phyloP scores from a whole-genome alignment of 2,329 filamentous ascomycete genomes.

The Exophiala bonariae region DNA sequence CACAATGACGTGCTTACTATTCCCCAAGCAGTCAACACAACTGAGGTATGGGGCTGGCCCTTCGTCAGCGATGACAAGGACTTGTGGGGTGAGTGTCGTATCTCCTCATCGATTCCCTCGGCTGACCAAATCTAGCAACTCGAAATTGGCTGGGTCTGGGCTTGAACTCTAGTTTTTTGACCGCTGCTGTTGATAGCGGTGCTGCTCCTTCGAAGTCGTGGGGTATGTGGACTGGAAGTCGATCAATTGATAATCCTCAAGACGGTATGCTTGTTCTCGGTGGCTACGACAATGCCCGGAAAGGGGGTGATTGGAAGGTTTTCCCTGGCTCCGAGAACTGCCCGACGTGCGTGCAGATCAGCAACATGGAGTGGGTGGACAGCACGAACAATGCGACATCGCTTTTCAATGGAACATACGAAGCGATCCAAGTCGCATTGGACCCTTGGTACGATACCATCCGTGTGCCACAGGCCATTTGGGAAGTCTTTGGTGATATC shows the following conservation, averaged over 20 bases:
- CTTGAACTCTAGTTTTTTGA: conserved; percentile 18
- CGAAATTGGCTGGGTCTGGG: conserved; percentile 13
- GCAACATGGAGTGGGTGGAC: conserved; percentile 6
- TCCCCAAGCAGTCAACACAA: background rate
- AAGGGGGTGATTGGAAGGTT: conserved; percentile 9
- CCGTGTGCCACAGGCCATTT: background rate
- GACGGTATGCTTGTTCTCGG: conserved; percentile 18
- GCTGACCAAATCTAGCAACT: background rate
- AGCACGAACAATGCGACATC: conserved; percentile 6
- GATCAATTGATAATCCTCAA: conserved; percentile 1
- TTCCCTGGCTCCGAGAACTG: conserved; percentile 5
- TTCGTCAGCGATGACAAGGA: background rate
- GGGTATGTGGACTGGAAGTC: conserved; percentile 20
- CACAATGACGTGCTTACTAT: conserved; percentile 3
- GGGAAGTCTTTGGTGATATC: background rate
- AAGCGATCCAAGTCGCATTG: conserved; percentile 7
- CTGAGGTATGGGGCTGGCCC: conserved; percentile 1
- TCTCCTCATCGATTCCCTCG: background rate
- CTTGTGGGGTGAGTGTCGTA: background rate
- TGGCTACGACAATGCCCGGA: conserved; percentile 16
- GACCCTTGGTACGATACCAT: conserved; percentile 1
- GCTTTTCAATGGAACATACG: conserved; percentile 2
- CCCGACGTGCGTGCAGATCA: conserved; percentile 12
- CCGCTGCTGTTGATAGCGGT: conserved; percentile 7
- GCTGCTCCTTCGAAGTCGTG: conserved; percentile 13